Evolutionary conservation across 345 rosid genomes (phyloP).

Genomic region (Eucalyptus decipiens): DNA sequence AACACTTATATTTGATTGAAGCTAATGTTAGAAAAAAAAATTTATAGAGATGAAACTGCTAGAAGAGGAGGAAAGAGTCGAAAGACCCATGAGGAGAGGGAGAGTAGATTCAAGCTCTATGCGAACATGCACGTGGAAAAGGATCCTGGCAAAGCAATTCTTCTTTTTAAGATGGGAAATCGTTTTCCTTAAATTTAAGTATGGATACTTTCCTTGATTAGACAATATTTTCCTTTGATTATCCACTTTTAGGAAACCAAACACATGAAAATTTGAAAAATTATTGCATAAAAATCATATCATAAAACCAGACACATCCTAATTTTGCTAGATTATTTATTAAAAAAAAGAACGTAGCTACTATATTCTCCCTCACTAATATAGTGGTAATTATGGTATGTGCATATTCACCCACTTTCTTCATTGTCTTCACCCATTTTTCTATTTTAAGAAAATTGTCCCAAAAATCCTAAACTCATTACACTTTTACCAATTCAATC

Average conservation of each 20-base stretch:
- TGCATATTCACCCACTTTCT: not conserved
- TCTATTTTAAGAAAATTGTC: too few relatives aligned
- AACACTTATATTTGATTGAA: not conserved
- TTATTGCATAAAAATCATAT: not conserved
- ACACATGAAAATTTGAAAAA: not conserved
- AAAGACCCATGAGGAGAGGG: not conserved
- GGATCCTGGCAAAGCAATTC: not conserved
- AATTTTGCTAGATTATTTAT: not conserved
- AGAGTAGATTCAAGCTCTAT: not conserved
- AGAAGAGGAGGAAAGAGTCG: not conserved
- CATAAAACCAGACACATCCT: not conserved
- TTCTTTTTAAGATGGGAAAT: not conserved
- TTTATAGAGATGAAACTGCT: not conserved
- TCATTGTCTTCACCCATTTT: not conserved
- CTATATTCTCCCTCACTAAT: not conserved
- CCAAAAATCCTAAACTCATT: too few relatives aligned
- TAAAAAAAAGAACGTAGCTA: not conserved
- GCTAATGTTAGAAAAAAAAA: not conserved
- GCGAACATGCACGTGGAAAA: not conserved
- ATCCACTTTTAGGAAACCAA: not conserved
- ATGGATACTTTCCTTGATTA: too few relatives aligned
- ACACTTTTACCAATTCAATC: too few relatives aligned
- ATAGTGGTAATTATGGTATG: accelerated
- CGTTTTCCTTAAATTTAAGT: not conserved
- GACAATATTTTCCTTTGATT: not conserved